Evolutionary conservation across 106 monocot genomes (phyloP).

Genomic region (Dioscorea alata): DNA sequence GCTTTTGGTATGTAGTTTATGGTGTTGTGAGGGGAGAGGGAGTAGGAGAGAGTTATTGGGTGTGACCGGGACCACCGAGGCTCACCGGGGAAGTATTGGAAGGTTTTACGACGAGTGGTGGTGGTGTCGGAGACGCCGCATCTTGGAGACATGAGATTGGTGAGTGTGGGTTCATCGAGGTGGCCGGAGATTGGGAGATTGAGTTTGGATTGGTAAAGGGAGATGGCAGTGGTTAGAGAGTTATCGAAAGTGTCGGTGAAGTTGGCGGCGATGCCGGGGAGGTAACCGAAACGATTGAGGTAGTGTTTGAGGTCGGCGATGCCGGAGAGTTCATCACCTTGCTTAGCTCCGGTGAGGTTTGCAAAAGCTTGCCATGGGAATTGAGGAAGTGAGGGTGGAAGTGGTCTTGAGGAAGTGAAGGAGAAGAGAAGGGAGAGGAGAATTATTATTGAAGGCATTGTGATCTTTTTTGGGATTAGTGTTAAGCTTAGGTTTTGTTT

Average conservation of each 20-base stretch:
- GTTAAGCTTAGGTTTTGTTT: no score
- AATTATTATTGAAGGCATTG: no score
- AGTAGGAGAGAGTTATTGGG: constrained; percentile 57
- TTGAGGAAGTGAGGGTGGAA: no score
- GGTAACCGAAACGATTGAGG: constrained; percentile 4
- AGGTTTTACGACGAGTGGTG: constrained; percentile 12
- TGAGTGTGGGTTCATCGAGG: constrained; percentile 46
- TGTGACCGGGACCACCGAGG: constrained; percentile 49
- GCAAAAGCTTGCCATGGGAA: background rate
- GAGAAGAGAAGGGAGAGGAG: no score
- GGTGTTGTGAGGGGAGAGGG: constrained; percentile 33
- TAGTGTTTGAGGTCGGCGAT: background rate
- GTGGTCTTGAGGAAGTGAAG: no score
- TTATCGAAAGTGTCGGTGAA: constrained; percentile 29
- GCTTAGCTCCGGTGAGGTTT: background rate
- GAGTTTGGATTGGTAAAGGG: constrained; percentile 39
- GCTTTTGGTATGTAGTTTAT: constrained; percentile 35
- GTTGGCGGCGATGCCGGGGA: constrained; percentile 13
- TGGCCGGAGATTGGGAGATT: constrained; percentile 41
- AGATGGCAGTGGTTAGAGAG: constrained; percentile 38
- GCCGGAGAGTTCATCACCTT: background rate
- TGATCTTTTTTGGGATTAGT: no score
- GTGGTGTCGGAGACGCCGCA: constrained; percentile 54
- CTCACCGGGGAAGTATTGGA: constrained; percentile 56
- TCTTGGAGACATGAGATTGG: constrained; percentile 40